phyloP scores from a whole-genome alignment of 257 asterid species.

The Capsicum baccatum region DNA sequence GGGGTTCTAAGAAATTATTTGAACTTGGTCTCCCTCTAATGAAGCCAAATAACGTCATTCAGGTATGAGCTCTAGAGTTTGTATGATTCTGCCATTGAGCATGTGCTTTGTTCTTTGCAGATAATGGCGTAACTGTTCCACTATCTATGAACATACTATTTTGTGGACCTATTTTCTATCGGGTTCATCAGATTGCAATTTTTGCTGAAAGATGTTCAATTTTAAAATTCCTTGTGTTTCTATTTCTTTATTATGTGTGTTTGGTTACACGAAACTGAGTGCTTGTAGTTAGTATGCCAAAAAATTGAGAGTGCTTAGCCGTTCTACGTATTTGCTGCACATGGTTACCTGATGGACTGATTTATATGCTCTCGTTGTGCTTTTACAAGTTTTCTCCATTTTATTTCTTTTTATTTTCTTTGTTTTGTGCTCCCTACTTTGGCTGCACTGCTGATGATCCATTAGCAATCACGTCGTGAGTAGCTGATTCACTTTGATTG shows the following conservation, averaged over 20 bases:
- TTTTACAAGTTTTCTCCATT: neutral
- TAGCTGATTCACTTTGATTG: neutral
- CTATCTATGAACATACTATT: neutral
- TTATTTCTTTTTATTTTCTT: neutral
- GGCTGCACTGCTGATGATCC: conserved; percentile 1
- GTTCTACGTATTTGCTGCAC: neutral
- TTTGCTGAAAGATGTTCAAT: neutral
- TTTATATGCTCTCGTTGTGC: neutral
- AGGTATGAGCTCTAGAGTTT: conserved; percentile 50
- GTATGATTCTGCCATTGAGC: neutral
- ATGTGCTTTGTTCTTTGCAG: neutral
- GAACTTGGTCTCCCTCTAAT: conserved; percentile 92
- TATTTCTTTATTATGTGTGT: neutral
- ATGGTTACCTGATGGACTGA: neutral
- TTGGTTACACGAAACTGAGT: neutral
- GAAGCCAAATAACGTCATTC: conserved; percentile 59
- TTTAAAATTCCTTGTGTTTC: neutral
- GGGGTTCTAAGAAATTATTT: conserved; percentile 87
- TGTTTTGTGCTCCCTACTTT: neutral
- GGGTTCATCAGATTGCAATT: neutral
- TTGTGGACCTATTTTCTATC: neutral
- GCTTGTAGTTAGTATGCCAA: conserved; percentile 7
- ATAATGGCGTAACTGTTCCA: neutral
- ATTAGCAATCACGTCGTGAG: neutral
- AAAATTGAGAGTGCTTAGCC: neutral